Evolutionary conservation across 1,139 yeast species (phyloP).

Genomic region (Yamadazyma aaseri): DNA sequence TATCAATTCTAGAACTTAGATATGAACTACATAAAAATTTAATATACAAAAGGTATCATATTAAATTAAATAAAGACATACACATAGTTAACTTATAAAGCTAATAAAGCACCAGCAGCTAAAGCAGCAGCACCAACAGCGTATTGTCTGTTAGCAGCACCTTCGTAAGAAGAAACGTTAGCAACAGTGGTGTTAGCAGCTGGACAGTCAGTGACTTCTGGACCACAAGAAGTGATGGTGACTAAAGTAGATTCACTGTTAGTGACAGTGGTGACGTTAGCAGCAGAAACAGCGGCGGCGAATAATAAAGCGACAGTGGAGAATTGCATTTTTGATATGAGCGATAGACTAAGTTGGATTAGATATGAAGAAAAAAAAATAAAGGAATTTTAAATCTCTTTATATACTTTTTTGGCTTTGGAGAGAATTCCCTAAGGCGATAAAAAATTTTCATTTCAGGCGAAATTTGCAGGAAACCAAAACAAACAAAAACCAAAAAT

Average conservation of each 20-base stretch:
- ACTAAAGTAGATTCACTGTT: slow-evolving; percentile 31
- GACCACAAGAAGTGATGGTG: slow-evolving; percentile 44
- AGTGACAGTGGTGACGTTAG: slow-evolving; percentile 37
- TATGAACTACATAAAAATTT: neutral
- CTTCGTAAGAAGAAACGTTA: slow-evolving; percentile 39
- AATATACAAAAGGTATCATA: slow-evolving; percentile 17
- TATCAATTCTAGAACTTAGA: neutral
- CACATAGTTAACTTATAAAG: slow-evolving; percentile 34
- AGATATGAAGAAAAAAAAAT: slow-evolving; percentile 13
- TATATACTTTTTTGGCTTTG: slow-evolving; percentile 3
- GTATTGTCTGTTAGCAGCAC: slow-evolving; percentile 34
- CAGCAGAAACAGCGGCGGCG: slow-evolving; percentile 38
- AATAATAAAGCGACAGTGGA: slow-evolving; percentile 47
- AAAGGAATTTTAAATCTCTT: slow-evolving; percentile 1
- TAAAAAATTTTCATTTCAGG: neutral
- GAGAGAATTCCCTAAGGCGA: neutral
- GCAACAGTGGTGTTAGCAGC: slow-evolving; percentile 26
- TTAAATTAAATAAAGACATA: slow-evolving; percentile 11
- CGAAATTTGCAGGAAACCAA: neutral
- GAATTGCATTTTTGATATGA: slow-evolving; percentile 39
- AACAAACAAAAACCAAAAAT: neutral
- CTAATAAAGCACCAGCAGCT: slow-evolving; percentile 54
- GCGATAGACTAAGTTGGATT: slow-evolving; percentile 26
- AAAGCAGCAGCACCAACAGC: slow-evolving; percentile 51
- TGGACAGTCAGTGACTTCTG: slow-evolving; percentile 43